phyloP scores from a whole-genome alignment of 495 filamentous ascomycete genomes.

The Daldinia concentrica region DNA sequence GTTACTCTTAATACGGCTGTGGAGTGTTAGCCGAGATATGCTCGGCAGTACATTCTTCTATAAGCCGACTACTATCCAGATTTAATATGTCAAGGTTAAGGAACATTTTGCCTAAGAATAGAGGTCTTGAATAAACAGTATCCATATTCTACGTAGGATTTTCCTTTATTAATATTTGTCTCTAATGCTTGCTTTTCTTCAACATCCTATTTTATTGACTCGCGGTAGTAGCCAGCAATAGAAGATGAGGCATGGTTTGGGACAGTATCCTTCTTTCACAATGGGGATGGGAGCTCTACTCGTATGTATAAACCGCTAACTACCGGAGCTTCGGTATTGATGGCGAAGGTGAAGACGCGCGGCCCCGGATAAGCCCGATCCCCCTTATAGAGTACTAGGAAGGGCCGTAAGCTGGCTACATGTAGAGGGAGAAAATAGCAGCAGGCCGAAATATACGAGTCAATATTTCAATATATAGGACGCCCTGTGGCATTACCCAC shows the following conservation, averaged over 20 bases:
- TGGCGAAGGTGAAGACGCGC: slow-evolving; percentile 34
- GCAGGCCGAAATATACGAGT: slow-evolving; percentile 1
- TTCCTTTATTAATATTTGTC: background rate
- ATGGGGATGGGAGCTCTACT: slow-evolving; percentile 3
- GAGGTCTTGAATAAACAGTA: background rate
- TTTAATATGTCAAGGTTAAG: slow-evolving; percentile 7
- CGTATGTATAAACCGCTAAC: slow-evolving; percentile 21
- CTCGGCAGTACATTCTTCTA: slow-evolving; percentile 19
- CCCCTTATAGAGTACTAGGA: background rate
- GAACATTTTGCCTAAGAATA: slow-evolving; percentile 26
- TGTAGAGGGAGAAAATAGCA: background rate
- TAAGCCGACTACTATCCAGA: slow-evolving; percentile 16
- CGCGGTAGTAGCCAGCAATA: background rate
- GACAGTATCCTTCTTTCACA: background rate
- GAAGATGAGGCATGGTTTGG: background rate
- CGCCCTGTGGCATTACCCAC: slow-evolving; percentile 11
- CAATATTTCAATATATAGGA: slow-evolving; percentile 23
- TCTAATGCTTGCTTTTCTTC: background rate
- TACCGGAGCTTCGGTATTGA: slow-evolving; percentile 35
- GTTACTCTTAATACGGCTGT: slow-evolving; percentile 16
- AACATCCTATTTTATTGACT: background rate
- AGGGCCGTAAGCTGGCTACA: slow-evolving; percentile 6
- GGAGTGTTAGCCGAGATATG: slow-evolving; percentile 26
- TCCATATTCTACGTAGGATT: background rate
- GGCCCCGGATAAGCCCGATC: slow-evolving; percentile 24